Percentiles rank a stretch among this genome's conserved stretches.
Evolutionary conservation across 495 filamentous ascomycete genomes (phyloP).

Genomic region (Cladorrhinum samala): DNA sequence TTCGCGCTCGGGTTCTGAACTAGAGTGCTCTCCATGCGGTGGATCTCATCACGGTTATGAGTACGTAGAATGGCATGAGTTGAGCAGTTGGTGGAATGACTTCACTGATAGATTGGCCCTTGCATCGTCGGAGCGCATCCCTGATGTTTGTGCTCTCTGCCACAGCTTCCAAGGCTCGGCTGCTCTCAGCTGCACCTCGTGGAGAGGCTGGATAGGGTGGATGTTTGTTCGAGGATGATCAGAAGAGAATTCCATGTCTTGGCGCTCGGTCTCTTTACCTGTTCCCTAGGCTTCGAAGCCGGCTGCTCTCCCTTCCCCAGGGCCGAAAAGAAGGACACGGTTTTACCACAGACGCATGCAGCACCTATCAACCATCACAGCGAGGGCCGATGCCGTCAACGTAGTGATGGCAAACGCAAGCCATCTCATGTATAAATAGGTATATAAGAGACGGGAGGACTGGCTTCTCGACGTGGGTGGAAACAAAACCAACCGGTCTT

Average conservation of each 20-base stretch:
- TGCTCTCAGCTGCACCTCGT: too few species aligned
- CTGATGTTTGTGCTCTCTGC: neutral
- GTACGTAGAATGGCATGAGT: neutral
- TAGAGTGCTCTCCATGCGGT: too few species aligned
- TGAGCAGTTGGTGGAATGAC: neutral
- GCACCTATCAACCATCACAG: neutral
- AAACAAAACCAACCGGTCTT: too few species aligned
- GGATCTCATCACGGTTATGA: too few species aligned
- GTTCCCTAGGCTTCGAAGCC: neutral
- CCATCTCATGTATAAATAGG: neutral
- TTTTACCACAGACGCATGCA: neutral
- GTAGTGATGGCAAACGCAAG: neutral
- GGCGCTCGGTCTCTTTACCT: neutral
- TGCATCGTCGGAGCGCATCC: neutral
- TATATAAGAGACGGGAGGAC: too few species aligned
- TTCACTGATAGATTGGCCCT: neutral
- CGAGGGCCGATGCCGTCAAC: neutral
- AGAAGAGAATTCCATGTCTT: too few species aligned
- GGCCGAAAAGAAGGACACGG: neutral
- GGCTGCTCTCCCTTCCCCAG: neutral
- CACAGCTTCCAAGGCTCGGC: neutral
- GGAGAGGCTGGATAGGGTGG: too few species aligned
- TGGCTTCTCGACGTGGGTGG: too few species aligned
- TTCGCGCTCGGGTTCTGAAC: too few species aligned
- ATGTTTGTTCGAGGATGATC: too few species aligned